These are phyloP conservation scores for Vairimorpha necatrix DNA, from an alignment of 371 early-diverging fungal genomes.

Conservation along the genomic window DNA sequence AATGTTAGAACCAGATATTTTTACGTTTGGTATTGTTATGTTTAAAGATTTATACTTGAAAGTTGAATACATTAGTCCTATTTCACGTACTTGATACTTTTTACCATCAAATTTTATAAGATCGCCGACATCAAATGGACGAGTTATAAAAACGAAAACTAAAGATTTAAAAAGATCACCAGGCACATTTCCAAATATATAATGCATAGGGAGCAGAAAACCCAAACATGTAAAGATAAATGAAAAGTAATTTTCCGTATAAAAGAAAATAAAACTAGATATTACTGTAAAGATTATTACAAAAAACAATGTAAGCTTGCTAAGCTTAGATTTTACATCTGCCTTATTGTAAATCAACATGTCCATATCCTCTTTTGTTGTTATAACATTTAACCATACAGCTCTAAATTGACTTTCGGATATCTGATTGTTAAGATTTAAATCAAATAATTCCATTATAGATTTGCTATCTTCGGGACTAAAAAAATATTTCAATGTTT, in stretches of 20 bases:
- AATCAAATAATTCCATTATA: constrained; percentile 1
- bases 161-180: constrained; percentile 47
- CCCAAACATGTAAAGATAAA: neutral
- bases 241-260: neutral
- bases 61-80: constrained; percentile 51
- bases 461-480: neutral
- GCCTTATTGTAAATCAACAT: neutral
- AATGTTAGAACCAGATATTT: constrained; percentile 38
- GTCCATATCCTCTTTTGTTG: neutral
- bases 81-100: constrained; percentile 45
- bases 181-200: constrained; percentile 43
- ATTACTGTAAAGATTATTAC: neutral
- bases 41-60: constrained; percentile 27
- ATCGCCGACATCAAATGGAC: constrained; percentile 61
- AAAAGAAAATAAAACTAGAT: neutral
- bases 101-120: constrained; percentile 34
- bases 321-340: neutral
- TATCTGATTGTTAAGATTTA: neutral
- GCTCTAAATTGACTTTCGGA: neutral
- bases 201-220: constrained; percentile 10
- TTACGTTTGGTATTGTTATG: constrained; percentile 37
- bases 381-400: neutral
- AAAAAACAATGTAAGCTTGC: neutral
- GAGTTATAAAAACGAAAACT: constrained; percentile 55
- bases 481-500: constrained; percentile 4